Evolutionary conservation across 352 stramenopile species (phyloP).

Genomic region (Phytophthora crassamura): DNA sequence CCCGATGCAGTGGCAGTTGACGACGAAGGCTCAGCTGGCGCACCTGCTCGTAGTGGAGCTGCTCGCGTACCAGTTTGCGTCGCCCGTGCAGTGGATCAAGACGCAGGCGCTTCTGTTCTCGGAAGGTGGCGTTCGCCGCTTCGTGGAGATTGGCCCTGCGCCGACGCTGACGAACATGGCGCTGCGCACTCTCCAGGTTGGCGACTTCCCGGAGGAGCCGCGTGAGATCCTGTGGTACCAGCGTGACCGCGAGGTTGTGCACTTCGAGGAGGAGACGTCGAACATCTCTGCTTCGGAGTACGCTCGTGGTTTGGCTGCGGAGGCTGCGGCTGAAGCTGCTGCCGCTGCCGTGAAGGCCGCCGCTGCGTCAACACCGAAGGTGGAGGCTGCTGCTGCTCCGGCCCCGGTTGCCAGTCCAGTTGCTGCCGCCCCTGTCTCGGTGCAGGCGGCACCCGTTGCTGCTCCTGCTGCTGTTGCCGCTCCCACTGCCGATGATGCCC

Average conservation of each 20-base stretch:
- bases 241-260: slow-evolving; percentile 80
- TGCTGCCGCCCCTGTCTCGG: slow-evolving; percentile 26
- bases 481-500: slow-evolving; percentile 53
- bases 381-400: slow-evolving; percentile 39
- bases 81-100: slow-evolving; percentile 91
- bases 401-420: slow-evolving; percentile 35
- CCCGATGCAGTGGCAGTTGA: slow-evolving; percentile 74
- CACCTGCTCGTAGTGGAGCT: slow-evolving; percentile 87
- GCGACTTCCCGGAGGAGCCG: slow-evolving; percentile 57
- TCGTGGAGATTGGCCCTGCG: slow-evolving; percentile 86
- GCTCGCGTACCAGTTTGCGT: slow-evolving; percentile 90
- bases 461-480: slow-evolving; percentile 16
- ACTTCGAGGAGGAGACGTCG: slow-evolving; percentile 75
- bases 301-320: slow-evolving; percentile 44
- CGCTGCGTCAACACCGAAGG: slow-evolving; percentile 40
- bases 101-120: slow-evolving; percentile 84
- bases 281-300: slow-evolving; percentile 77
- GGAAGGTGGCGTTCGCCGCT: slow-evolving; percentile 59
- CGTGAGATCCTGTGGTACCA: slow-evolving; percentile 88
- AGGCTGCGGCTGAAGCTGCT: slow-evolving; percentile 36
- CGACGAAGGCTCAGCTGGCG: slow-evolving; percentile 69
- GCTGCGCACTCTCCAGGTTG: slow-evolving; percentile 71
- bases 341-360: slow-evolving; percentile 51
- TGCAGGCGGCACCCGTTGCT: slow-evolving; percentile 25
- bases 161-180: slow-evolving; percentile 89